These are phyloP conservation scores for Emergomyces orientalis DNA, from an alignment of 2,329 filamentous ascomycete genomes.

Conservation along the genomic window DNA sequence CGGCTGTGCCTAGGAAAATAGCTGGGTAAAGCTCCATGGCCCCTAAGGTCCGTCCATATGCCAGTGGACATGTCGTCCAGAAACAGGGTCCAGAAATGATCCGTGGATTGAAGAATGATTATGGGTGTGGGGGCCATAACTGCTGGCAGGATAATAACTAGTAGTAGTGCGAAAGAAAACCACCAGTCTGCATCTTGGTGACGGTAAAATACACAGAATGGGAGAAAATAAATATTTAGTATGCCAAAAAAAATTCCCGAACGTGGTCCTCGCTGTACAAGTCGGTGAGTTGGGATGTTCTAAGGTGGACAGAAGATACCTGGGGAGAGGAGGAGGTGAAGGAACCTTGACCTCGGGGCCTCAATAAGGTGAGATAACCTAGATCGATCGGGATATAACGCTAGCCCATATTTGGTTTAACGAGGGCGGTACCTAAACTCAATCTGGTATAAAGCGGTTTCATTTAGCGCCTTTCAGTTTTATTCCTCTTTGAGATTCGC, in stretches of 20 bases:
- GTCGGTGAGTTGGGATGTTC: neutral
- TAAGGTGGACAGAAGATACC: neutral
- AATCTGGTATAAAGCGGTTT: neutral
- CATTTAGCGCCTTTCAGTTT: neutral
- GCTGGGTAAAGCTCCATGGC: neutral
- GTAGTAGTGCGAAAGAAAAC: neutral
- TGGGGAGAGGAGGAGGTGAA: too few relatives aligned
- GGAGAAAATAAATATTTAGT: neutral
- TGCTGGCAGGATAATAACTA: neutral
- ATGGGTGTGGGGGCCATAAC: neutral
- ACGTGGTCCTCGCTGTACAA: neutral
- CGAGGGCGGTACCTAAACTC: neutral
- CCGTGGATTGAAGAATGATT: too few relatives aligned
- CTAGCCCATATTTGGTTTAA: neutral
- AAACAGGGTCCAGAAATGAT: neutral
- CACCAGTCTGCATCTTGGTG: neutral
- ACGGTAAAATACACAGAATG: neutral
- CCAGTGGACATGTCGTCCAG: neutral
- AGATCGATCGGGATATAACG: neutral
- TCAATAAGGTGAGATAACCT: neutral
- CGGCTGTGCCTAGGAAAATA: neutral
- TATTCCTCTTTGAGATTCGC: neutral
- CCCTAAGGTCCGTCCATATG: neutral
- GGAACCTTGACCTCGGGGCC: too few relatives aligned
- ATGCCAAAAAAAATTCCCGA: neutral